Conservation (phyloP, 2,329 filamentous ascomycete genomes). For the Blastomyces percursus region DNA sequence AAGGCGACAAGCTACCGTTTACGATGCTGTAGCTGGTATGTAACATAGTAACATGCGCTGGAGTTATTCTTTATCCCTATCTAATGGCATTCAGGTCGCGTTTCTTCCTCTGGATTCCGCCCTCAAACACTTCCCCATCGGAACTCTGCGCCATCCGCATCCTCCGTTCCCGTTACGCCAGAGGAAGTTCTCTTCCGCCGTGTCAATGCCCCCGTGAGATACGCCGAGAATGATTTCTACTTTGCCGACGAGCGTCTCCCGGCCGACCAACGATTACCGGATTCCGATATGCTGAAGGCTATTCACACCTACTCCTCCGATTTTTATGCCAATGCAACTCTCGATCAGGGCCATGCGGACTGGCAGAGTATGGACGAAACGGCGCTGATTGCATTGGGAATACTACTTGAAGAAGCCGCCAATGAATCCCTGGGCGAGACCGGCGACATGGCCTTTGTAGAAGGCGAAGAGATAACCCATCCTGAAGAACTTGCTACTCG, state of each 20-base stretch:
- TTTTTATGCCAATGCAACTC: constrained; percentile 37
- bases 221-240: constrained; percentile 46
- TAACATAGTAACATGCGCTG: constrained; percentile 5
- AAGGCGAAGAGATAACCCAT: constrained; percentile 30
- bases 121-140: constrained; percentile 16
- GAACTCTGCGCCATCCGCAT: constrained; percentile 24
- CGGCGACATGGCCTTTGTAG: constrained; percentile 48
- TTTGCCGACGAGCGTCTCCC: constrained; percentile 41
- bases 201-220: constrained; percentile 39
- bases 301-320: constrained; percentile 49
- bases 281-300: constrained; percentile 46
- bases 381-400: constrained; percentile 49
- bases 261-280: constrained; percentile 36
- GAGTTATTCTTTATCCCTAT: neutral
- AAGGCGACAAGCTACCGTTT: constrained; percentile 39
- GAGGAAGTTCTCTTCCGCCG: constrained; percentile 50
- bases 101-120: constrained; percentile 32
- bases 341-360: constrained; percentile 27
- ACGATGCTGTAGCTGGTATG: constrained; percentile 49
- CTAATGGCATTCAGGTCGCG: constrained; percentile 32
- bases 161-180: constrained; percentile 37
- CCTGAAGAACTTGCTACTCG: constrained; percentile 14
- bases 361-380: constrained; percentile 51
- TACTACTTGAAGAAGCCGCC: constrained; percentile 49
- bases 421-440: constrained; percentile 43